phyloP scores from a whole-genome alignment of 768 basidiomycete species.

The Boletus subcaerulescens region DNA sequence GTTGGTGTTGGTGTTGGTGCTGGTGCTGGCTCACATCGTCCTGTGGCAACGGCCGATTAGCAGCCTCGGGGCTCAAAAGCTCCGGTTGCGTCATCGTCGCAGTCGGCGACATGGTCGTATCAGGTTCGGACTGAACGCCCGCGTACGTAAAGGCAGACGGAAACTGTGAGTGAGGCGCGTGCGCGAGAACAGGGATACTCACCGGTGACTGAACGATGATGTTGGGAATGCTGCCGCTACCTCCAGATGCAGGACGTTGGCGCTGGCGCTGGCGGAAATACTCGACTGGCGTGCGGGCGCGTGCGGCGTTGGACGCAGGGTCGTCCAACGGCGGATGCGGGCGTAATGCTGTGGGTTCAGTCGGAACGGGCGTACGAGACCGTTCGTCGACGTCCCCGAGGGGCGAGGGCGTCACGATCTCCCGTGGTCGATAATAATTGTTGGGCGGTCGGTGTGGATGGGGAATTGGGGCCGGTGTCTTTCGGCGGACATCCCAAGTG shows the following conservation, averaged over 20 bases:
- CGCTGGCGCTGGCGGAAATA: constrained; percentile 28
- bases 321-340: constrained; percentile 4
- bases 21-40: constrained; percentile 9
- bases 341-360: constrained; percentile 1
- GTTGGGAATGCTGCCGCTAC: constrained; percentile 34
- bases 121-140: constrained; percentile 37
- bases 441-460: constrained; percentile 10
- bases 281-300: constrained; percentile 18
- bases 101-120: constrained; percentile 33
- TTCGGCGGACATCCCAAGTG: not conserved
- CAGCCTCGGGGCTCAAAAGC: constrained; percentile 44
- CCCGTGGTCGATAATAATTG: constrained; percentile 31
- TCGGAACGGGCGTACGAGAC: constrained; percentile 13
- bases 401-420: constrained; percentile 28
- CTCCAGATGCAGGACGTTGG: constrained; percentile 31
- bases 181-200: constrained; percentile 10
- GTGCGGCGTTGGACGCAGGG: constrained; percentile 7
- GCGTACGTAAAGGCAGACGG: not conserved
- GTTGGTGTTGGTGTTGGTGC: not conserved
- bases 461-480: constrained; percentile 18
- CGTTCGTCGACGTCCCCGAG: constrained; percentile 20
- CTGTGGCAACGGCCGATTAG: constrained; percentile 27
- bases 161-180: not conserved
- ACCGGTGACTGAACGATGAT: constrained; percentile 50
- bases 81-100: constrained; percentile 34